Evolutionary conservation across 371 early-diverging fungal genomes (phyloP).

Genomic region (Circinella minor): DNA sequence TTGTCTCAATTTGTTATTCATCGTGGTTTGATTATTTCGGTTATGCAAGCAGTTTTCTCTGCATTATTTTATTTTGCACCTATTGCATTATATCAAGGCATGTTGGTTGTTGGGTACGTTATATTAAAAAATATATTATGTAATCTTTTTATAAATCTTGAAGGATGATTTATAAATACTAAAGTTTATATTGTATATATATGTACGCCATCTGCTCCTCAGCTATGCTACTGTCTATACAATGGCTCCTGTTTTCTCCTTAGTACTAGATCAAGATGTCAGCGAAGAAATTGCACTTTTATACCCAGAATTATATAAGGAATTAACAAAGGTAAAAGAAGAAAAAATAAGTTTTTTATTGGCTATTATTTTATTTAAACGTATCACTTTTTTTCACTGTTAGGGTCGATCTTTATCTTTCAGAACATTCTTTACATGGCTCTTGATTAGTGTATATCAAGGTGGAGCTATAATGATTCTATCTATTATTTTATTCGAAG

Average conservation of each 20-base stretch:
- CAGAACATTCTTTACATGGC: slow-evolving; percentile 95
- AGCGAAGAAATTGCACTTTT: slow-evolving; percentile 88
- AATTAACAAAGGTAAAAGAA: slow-evolving; percentile 80
- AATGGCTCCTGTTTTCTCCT: slow-evolving; percentile 96
- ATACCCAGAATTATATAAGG: slow-evolving; percentile 98
- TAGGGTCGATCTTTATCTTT: slow-evolving; percentile 88
- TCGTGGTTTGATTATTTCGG: slow-evolving; percentile 96
- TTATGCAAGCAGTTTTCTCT: slow-evolving; percentile 99
- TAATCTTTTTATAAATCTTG: neutral
- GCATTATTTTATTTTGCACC: slow-evolving; percentile 98
- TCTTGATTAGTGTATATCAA: slow-evolving; percentile 96
- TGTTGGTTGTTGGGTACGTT: slow-evolving; percentile 59
- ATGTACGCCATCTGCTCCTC: slow-evolving; percentile 16
- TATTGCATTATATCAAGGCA: slow-evolving; percentile 93
- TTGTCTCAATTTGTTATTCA: slow-evolving; percentile 99
- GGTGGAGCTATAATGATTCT: slow-evolving; percentile 96
- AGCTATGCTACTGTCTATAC: slow-evolving; percentile 97
- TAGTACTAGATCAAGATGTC: slow-evolving; percentile 94
- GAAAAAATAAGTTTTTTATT: neutral
- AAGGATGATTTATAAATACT: too few species aligned
- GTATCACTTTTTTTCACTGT: neutral
- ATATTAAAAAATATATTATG: neutral
- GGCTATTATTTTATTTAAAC: neutral
- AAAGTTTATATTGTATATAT: too few species aligned
- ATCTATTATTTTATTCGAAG: slow-evolving; percentile 92